Percentiles rank a stretch among this genome's conserved stretches.
These are phyloP conservation scores for Cercospora sojina DNA, from an alignment of 2,329 filamentous ascomycete species.

Conservation along the genomic window DNA sequence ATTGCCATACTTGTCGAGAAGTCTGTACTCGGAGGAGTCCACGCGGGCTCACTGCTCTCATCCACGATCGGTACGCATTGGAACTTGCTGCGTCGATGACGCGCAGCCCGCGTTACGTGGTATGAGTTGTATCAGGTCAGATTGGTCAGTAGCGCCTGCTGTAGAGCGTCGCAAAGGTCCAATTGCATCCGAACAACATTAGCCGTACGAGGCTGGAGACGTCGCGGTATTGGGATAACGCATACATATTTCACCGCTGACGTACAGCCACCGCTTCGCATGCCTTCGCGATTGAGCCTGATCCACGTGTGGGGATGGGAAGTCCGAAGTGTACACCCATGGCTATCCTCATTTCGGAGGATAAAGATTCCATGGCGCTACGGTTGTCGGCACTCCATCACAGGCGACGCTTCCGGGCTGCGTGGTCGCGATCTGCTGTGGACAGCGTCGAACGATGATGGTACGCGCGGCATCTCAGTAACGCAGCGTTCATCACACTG, in stretches of 20 bases:
- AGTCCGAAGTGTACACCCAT: not conserved
- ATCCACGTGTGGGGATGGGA: not conserved
- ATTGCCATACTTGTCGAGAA: not conserved
- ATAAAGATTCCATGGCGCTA: slow-evolving; percentile 3
- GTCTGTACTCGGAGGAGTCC: not conserved
- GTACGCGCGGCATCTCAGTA: slow-evolving; percentile 1
- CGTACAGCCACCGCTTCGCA: not conserved
- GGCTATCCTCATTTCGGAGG: slow-evolving; percentile 9
- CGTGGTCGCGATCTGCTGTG: slow-evolving; percentile 3
- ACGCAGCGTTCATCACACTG: not conserved
- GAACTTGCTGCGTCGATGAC: not conserved
- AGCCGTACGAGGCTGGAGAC: not conserved
- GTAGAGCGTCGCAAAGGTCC: not conserved
- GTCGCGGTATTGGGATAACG: not conserved
- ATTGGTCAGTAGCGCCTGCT: not conserved
- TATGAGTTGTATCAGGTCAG: not conserved
- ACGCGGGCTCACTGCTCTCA: not conserved
- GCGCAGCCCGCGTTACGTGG: not conserved
- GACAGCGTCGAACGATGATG: not conserved
- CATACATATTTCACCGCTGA: not conserved
- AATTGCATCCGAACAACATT: not conserved
- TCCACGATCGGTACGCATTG: not conserved
- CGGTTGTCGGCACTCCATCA: slow-evolving; percentile 9
- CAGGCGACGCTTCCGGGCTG: not conserved
- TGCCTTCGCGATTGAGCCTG: not conserved